Evolutionary conservation across 1,284 basidiomycete species (phyloP), one percentile per base, ranked within the genome.

Genomic region (Moniliophthora roreri): DNA sequence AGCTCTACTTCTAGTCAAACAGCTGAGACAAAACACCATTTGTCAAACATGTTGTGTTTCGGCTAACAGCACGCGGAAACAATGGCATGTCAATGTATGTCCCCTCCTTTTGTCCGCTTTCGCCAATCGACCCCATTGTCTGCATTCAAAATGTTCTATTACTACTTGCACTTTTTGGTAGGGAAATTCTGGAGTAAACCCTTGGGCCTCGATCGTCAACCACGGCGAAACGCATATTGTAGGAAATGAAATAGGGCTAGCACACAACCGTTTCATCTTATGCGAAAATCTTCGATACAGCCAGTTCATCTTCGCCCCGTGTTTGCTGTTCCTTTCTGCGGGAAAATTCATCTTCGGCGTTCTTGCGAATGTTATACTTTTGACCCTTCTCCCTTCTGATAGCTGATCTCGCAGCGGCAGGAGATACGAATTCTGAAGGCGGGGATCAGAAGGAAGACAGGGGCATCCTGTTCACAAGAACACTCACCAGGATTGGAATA

Each of bases 401-500:
- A 8, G 84, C 78, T 21, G 89, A 89, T 23, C 95, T 86, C 20
- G 91, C 81, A 4, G 91, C 87, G 13, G 93, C 82, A 7, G 95
- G 95, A 6, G 92, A 90, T 45, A 98, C 77, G 67, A 96, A 98
- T 78, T 96, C 95, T 93, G 66, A 26, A 9, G 24, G n/a, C 32
- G n/a, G 18, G 16, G 6, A 34, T 16, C 21, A 32, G 32, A 47
- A 21, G n/a, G 2, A 26, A 34, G 26, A 26, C 18, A 9, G 32
- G 13, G 18, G 34, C 5, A 35, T 28, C 44, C 11, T 24, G 26
- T 18, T 9, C 7, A 37, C 11, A 24, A 49, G 7, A 26, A 53
- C 51, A 58, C 82, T 57, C 62, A 93, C 93, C 91, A 67, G 93
- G 91, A 74, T 99, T 99, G 46, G 95, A 95, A 68, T 91, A 99